Evolutionary conservation across 1,139 yeast species (phyloP).

Genomic region (Geotrichum fermentans): DNA sequence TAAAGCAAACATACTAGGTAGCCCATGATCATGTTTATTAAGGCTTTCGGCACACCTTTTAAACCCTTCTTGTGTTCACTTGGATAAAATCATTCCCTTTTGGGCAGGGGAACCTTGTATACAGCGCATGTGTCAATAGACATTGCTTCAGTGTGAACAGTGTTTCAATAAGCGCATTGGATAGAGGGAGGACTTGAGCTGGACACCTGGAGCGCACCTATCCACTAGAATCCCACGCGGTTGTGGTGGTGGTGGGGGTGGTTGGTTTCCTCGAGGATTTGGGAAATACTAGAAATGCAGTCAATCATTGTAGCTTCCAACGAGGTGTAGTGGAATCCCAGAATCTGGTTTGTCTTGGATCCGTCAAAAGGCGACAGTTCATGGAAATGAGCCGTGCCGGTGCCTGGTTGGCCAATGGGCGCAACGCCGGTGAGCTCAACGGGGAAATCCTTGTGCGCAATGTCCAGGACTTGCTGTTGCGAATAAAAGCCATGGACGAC

Average conservation of each 20-base stretch:
- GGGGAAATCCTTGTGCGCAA: constrained; percentile 40
- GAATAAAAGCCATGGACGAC: constrained; percentile 30
- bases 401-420: constrained; percentile 28
- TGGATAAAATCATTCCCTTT: too few species aligned
- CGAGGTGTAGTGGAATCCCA: constrained; percentile 11
- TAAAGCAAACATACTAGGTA: too few species aligned
- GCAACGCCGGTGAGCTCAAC: constrained; percentile 38
- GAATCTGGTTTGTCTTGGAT: background rate
- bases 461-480: constrained; percentile 37
- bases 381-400: constrained; percentile 3
- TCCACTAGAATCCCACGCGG: too few species aligned
- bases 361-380: constrained; percentile 1
- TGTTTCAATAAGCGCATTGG: too few species aligned
- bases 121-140: too few species aligned
- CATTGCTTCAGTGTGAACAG: too few species aligned
- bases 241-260: background rate
- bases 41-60: too few species aligned
- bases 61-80: too few species aligned
- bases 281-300: constrained; percentile 2
- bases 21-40: too few species aligned
- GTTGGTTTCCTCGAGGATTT: background rate
- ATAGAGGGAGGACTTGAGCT: too few species aligned
- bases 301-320: constrained; percentile 9
- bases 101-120: too few species aligned
- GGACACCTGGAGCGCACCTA: too few species aligned